Base-by-base conservation (phyloP, 2,329 filamentous ascomycete species). In the Aspergillus pseudotamarii region DNA sequence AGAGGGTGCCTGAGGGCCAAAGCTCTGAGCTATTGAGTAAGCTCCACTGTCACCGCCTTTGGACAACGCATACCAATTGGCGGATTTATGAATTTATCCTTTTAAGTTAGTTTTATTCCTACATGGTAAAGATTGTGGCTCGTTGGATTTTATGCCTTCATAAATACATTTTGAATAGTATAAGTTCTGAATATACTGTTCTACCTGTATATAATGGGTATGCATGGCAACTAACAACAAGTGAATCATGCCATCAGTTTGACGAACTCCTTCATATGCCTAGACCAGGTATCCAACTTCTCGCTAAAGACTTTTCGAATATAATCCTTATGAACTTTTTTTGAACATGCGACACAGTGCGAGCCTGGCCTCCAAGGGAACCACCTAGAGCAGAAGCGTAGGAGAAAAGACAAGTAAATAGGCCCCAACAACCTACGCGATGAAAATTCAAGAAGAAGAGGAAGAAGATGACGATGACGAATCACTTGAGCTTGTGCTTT, bases 11-110 rank as follows among this genome's bases (percentile, higher is more conserved):
- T 77, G 51, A 55, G 51, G 72, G 68, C 60, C 56, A 69, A 68
- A 76, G 74, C 75, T 76, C 69, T 61, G 66, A 75, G 73, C 72
- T 74, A 66, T 71, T 70, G 71, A 73, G 70, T 72, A 68, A 72
- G 70, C 68, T 70, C 69, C 56, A 55, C 58, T 38, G 64, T 75
- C 73, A 77, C 75, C 75, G 75, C 75, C 75, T 76, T 55, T 55
- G 51, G 11, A 55, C 51, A 26, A 10, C 21, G 26, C n/a, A 38
- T 50, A 45, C 19, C 45, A 28, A 48, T 48, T 48, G 45, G 45
- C 45, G 45, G 21, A 48, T 48, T 6, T 26, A 26, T 23, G 43
- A 23, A 46, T 26, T 26, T 4, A 26, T 23, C 21, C 21, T 23
- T 23, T 23, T 11, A 41, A 41, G 6, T 36, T 14, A 36, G 6